phyloP scores from a whole-genome alignment of 140 eudicot species.

The Anethum foeniculum region DNA sequence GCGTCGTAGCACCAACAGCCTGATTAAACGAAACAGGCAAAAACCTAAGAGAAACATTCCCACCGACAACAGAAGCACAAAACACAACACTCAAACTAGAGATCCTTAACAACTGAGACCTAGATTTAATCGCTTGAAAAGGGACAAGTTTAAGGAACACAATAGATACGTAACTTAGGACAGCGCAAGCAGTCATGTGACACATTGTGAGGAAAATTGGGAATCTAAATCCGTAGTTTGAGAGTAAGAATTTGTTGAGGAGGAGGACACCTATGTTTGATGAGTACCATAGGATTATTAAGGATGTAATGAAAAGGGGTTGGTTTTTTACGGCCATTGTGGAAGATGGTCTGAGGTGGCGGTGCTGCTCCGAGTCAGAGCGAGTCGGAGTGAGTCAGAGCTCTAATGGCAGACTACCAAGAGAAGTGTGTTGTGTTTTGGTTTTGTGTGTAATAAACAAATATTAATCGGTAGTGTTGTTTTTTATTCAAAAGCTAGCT shows the following conservation, averaged over 20 bases:
- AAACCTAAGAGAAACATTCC: slow-evolving; percentile 17
- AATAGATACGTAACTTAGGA: slow-evolving; percentile 75
- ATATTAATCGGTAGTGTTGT: too few relatives aligned
- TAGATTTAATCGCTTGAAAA: slow-evolving; percentile 18
- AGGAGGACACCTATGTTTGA: slow-evolving; percentile 88
- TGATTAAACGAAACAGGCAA: slow-evolving; percentile 29
- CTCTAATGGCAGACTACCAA: background rate
- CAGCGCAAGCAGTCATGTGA: slow-evolving; percentile 88
- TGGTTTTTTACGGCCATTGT: slow-evolving; percentile 26
- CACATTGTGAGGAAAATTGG: slow-evolving; percentile 94
- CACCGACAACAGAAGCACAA: slow-evolving; percentile 33
- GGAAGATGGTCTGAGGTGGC: too few relatives aligned
- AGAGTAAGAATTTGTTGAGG: slow-evolving; percentile 69
- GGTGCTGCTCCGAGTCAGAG: too few relatives aligned
- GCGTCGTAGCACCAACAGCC: slow-evolving; percentile 14
- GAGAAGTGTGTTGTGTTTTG: background rate
- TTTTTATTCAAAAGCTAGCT: too few relatives aligned
- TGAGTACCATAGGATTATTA: slow-evolving; percentile 75
- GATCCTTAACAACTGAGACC: slow-evolving; percentile 21
- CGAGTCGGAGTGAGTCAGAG: too few relatives aligned
- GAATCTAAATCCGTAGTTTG: slow-evolving; percentile 75
- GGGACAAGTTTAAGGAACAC: slow-evolving; percentile 44
- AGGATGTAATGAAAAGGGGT: slow-evolving; percentile 50
- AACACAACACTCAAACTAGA: slow-evolving; percentile 24
- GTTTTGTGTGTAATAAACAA: too few relatives aligned